Evolutionary conservation across 2,329 filamentous ascomycete species (phyloP), one percentile per base, ranked within the genome.

Genomic region (Penicillium sp.): DNA sequence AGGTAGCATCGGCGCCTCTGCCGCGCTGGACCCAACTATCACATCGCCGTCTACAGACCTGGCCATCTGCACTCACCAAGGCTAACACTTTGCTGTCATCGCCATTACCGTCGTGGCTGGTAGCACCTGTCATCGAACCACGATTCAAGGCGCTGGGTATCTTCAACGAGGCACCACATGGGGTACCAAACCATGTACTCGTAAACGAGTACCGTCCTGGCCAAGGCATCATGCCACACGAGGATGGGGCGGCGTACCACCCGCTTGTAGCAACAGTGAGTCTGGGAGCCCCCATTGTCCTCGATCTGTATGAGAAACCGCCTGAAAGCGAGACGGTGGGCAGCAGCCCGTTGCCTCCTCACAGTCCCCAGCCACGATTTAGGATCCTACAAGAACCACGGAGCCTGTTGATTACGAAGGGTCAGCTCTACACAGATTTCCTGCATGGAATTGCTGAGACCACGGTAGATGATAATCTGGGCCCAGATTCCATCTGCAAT

Each of bases 201-300:
- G 81, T 97, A 54, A 98, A 98, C 59, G 90, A 96, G 64, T 98
- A 97, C 64, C 75, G 76, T 1, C 81, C 87, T 0, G 87, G 87
- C 2, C 80, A 95, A 48, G 91, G 91, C n/a, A 97, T 97, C 51
- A 94, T 96, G 87, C 83, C 90, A 32, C 91, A 97, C 64, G 93
- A 96, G 73, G 91, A 98, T 63, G 93, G 91, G 2, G 71, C 78
- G 7, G 87, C 91, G 7, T 98, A 98, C 62, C 78, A 86, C 59
- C 86, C 86, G 1, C 81, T 94, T 10, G 91, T 96, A 9, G 93
- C 88, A 50, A 97, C 93, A 2, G 83, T 97, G 48, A 94, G 87
- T 67, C 70, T 98, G 6, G 87, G 87, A 0, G 80, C 80, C 7
- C 80, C 80, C 33, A 72, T 94, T 7, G 87, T 91, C 42, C 73